Evolutionary conservation across 2,329 filamentous ascomycete genomes (phyloP), one percentile per base, ranked within the genome.

Genomic region (Trichoderma sp.): DNA sequence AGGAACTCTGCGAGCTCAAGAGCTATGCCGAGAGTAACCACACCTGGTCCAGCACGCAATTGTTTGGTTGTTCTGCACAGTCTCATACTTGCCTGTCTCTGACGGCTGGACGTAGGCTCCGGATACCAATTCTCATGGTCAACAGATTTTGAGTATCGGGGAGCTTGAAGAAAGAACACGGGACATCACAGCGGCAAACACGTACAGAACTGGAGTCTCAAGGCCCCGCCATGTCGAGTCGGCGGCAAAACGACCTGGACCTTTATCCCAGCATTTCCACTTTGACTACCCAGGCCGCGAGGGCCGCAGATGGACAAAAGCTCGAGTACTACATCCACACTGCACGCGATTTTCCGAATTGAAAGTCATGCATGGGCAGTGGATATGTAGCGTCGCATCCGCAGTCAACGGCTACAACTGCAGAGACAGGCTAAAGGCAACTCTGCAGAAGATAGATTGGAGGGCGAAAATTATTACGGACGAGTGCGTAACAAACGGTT

Each of bases 401-500:
- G 41, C 21, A n/a, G n/a, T 60, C 24, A 28, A 24, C 45, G 45
- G 57, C 57, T 60, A 15, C 57, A 50, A 50, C 39, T 51, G 30
- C 21, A 48, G 19, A 10, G 45, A 60, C 30, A 60, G 57, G 57
- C 57, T 60, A 60, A 60, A 60, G 57, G 15, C 43, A 17, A 60
- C 5, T 24, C 57, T 39, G 43, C 57, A 50, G 45, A 28, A 43
- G 28, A 51, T 51, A n/a, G 43, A 51, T 7, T 43, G 15, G 39
- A 57, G 39, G 39, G 57, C 55, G 28, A 60, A 48, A 50, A 17
- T 50, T 63, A 56, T 50, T 63, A 56, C 60, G 60, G 50, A 39
- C 50, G 34, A 30, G 39, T 55, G 60, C 60, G 60, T 63, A 44
- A 44, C 34, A 63, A 54, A 63, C 60, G 60, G 47, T 60, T 48